Base-by-base conservation (phyloP, 2,329 filamentous ascomycete genomes). In the Colletotrichum coccodes region DNA sequence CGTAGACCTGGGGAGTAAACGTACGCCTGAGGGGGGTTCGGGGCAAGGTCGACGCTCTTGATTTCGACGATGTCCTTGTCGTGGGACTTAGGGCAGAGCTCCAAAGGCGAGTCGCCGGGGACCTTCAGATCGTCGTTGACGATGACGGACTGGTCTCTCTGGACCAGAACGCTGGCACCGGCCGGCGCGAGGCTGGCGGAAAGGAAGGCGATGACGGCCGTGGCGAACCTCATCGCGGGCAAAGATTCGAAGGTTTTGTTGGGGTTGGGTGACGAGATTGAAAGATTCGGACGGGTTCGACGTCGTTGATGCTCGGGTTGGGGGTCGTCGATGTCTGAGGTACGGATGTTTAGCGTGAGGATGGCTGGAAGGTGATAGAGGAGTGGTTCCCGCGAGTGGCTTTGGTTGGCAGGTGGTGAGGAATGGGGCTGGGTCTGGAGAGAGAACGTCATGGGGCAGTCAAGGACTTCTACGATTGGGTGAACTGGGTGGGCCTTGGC, bases 11-110 rank as follows among this genome's bases (percentile, higher is more conserved):
- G 26, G 30, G 60, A 49, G 38, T 28, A 46, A 57, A 88, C 92
- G 76, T 90, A 98, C 95, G 94, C 86, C 77, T 89, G 78, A 40
- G 96, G 96, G 69, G 95, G 96, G 81, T 98, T 98, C 16, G 96
- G 96, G 40, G 81, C 77, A 65, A 99, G 82, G 75, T 98, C 91
- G 64, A 98, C 94, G 53, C 88, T 88, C 72, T 94, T 85, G 75
- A 99, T 94, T 49, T 84, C 82, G 73, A 98, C 84, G 65, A 95
- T 87, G 79, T 98, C 90, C 59, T 89, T 79, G 56, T 81, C 80
- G 66, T 93, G 92, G 71, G 93, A 87, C 67, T 84, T 82, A 72
- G 80, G 75, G 79, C 96, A 99, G 82, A 92, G 93, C 76, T 90
- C 84, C 68, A 99, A 86, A 34, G 96, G 95, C 77, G 95, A 97